These are phyloP conservation scores for Pyrenophora teres DNA, from an alignment of 2,329 filamentous ascomycete species.

Conservation along the genomic window DNA sequence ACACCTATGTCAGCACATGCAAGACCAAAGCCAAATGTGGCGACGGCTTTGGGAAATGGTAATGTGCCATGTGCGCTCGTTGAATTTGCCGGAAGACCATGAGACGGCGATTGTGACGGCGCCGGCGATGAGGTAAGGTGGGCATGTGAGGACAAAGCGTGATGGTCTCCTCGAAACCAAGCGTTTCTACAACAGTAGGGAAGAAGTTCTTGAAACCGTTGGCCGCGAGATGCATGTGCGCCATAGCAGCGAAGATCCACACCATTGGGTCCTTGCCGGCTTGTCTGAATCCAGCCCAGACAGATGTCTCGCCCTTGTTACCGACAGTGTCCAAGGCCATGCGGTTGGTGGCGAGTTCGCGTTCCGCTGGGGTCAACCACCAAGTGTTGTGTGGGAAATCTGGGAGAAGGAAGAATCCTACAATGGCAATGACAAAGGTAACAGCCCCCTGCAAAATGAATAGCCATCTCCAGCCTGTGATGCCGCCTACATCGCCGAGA, in stretches of 20 bases:
- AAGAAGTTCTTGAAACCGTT: slow-evolving; percentile 55
- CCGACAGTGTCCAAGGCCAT: slow-evolving; percentile 57
- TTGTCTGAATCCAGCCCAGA: slow-evolving; percentile 56
- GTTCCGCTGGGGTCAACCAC: slow-evolving; percentile 55
- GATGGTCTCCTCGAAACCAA: slow-evolving; percentile 56
- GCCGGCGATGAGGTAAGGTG: slow-evolving; percentile 33
- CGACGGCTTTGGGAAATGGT: slow-evolving; percentile 47
- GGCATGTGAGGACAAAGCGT: slow-evolving; percentile 56
- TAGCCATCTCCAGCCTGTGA: slow-evolving; percentile 36
- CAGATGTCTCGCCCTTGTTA: slow-evolving; percentile 51
- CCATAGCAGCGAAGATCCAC: slow-evolving; percentile 47
- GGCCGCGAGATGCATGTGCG: slow-evolving; percentile 36
- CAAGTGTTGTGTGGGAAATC: slow-evolving; percentile 46
- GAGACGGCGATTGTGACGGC: slow-evolving; percentile 41
- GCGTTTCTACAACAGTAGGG: slow-evolving; percentile 55
- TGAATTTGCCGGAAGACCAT: slow-evolving; percentile 46
- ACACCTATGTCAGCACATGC: slow-evolving; percentile 44
- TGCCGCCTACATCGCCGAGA: slow-evolving; percentile 26
- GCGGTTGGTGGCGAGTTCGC: slow-evolving; percentile 42
- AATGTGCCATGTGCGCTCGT: slow-evolving; percentile 50
- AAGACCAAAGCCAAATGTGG: slow-evolving; percentile 47
- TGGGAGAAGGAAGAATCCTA: slow-evolving; percentile 51
- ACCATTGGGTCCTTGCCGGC: slow-evolving; percentile 57
- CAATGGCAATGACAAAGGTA: slow-evolving; percentile 40
- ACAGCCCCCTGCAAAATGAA: slow-evolving; percentile 39